Evolutionary conservation across 768 basidiomycete species (phyloP).

Genomic region (Austroboletus festivus): DNA sequence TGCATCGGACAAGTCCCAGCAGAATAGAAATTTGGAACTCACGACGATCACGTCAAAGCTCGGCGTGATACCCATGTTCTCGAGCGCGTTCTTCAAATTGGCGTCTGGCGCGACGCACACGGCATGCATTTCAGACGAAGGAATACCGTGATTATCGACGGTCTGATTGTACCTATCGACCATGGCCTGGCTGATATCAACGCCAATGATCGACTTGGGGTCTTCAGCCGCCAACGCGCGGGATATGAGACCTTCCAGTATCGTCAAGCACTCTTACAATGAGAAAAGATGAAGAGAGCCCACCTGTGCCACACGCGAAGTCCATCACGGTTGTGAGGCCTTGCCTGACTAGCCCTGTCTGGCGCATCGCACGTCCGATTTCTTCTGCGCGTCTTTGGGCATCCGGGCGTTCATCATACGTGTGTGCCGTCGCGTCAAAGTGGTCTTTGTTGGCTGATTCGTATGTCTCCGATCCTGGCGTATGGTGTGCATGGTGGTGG

Average conservation of each 20-base stretch:
- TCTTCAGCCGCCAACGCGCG: constrained; percentile 57
- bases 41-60: constrained; percentile 74
- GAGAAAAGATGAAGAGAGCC: constrained; percentile 2
- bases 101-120: constrained; percentile 43
- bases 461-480: not conserved
- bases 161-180: constrained; percentile 64
- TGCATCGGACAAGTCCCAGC: too few relatives aligned
- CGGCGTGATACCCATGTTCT: too few relatives aligned
- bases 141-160: constrained; percentile 58
- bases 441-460: constrained; percentile 24
- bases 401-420: constrained; percentile 24
- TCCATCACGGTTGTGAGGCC: constrained; percentile 61
- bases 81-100: constrained; percentile 39
- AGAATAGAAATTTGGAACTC: constrained; percentile 28
- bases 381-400: constrained; percentile 20
- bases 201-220: constrained; percentile 62
- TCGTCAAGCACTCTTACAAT: too few relatives aligned
- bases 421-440: constrained; percentile 25
- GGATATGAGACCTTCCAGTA: constrained; percentile 54
- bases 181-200: constrained; percentile 71
- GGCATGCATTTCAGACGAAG: constrained; percentile 64
- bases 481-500: not conserved
- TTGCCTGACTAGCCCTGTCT: constrained; percentile 48
- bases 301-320: constrained; percentile 74
- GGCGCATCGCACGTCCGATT: constrained; percentile 28